Conservation (phyloP, 2,329 filamentous ascomycete genomes). For the Stachybotrys chartarum region DNA sequence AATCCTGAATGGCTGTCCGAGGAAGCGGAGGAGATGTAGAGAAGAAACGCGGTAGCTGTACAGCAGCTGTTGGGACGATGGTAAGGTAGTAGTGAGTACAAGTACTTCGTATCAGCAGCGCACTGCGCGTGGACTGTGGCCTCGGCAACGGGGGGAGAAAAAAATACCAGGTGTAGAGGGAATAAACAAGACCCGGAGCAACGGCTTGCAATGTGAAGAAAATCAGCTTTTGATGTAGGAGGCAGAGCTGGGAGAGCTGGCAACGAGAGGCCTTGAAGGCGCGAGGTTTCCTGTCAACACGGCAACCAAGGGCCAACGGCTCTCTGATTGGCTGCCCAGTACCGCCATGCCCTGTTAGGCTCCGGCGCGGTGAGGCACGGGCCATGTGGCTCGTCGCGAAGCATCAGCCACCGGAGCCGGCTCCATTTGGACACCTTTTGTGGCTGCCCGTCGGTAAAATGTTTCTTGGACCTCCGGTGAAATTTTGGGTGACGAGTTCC, state of each 20-base stretch:
- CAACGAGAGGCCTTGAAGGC: slow-evolving; percentile 3
- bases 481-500: slow-evolving; percentile 10
- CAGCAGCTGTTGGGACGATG: too few relatives aligned
- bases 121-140: neutral
- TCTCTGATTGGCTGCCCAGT: slow-evolving; percentile 31
- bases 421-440: slow-evolving; percentile 2
- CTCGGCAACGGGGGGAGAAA: neutral
- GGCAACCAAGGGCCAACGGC: slow-evolving; percentile 51
- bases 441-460: slow-evolving; percentile 13
- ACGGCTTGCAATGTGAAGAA: neutral
- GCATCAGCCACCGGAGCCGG: neutral
- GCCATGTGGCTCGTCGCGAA: slow-evolving; percentile 21
- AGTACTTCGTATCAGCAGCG: too few relatives aligned
- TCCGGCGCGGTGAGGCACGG: slow-evolving; percentile 10
- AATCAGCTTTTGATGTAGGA: neutral
- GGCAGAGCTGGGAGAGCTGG: neutral
- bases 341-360: slow-evolving; percentile 10
- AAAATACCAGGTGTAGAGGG: neutral
- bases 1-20: too few relatives aligned
- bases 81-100: too few relatives aligned
- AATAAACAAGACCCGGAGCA: neutral
- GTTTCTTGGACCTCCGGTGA: slow-evolving; percentile 16
- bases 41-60: too few relatives aligned
- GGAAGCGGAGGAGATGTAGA: too few relatives aligned
- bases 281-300: slow-evolving; percentile 34